Evolutionary conservation across 495 filamentous ascomycete species (phyloP).

Genomic region (Penicillium pulvis): DNA sequence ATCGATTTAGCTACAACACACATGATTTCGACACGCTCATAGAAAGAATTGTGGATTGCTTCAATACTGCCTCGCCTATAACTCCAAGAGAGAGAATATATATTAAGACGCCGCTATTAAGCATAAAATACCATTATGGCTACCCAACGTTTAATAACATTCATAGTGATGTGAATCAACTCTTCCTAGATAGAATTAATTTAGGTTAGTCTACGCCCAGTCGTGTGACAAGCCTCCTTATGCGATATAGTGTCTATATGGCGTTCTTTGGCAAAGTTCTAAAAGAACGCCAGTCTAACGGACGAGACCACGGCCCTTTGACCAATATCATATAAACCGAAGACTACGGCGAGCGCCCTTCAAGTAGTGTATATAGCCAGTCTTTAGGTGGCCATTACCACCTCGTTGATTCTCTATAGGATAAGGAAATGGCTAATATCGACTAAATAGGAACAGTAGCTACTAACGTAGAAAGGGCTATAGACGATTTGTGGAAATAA

Average conservation of each 20-base stretch:
- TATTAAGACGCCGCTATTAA: not conserved
- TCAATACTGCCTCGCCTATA: conserved; percentile 14
- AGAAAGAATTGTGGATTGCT: conserved; percentile 21
- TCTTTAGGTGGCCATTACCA: no score
- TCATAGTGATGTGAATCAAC: not conserved
- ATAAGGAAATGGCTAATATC: no score
- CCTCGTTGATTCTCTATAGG: no score
- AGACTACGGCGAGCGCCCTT: no score
- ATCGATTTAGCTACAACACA: conserved; percentile 28
- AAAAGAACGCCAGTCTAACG: no score
- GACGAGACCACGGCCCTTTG: no score
- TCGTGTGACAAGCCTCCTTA: not conserved
- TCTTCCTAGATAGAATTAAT: conserved; percentile 17
- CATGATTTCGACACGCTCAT: conserved; percentile 25
- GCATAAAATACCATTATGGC: conserved; percentile 6
- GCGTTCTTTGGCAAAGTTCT: not conserved
- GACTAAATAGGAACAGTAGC: no score
- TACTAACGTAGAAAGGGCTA: no score
- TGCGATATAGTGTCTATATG: not conserved
- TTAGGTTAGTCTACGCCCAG: not conserved
- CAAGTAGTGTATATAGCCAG: no score
- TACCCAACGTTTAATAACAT: conserved; percentile 9
- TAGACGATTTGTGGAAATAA: no score
- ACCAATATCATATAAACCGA: no score
- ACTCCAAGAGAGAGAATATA: not conserved